phyloP scores from a whole-genome alignment of 768 basidiomycete genomes.

The Rhizopogon vesiculosus region DNA sequence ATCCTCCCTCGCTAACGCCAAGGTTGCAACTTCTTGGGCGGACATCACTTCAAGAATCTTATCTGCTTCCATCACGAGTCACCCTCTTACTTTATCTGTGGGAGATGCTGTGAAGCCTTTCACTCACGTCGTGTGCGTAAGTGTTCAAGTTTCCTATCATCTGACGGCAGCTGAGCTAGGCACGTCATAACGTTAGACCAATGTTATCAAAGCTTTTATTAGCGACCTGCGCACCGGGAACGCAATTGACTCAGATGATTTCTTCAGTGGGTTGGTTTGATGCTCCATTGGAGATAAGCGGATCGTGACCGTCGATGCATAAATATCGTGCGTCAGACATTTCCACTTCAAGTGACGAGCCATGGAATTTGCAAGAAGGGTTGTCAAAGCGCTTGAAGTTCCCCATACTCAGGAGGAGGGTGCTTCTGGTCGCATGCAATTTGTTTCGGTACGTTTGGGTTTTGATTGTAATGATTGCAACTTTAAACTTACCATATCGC shows the following conservation, averaged over 20 bases:
- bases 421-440: constrained; percentile 36
- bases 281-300: constrained; percentile 1
- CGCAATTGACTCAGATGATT: neutral
- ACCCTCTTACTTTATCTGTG: too few relatives aligned
- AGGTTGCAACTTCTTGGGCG: too few relatives aligned
- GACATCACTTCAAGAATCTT: too few relatives aligned
- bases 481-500: constrained; percentile 1
- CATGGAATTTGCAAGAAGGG: constrained; percentile 9
- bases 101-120: too few relatives aligned
- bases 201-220: constrained; percentile 1
- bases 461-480: neutral
- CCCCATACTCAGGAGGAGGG: constrained; percentile 43
- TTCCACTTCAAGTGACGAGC: too few relatives aligned
- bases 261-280: neutral
- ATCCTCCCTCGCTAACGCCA: too few relatives aligned
- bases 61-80: too few relatives aligned
- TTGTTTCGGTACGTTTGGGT: constrained; percentile 38
- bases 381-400: constrained; percentile 37
- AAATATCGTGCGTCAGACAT: neutral
- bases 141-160: neutral
- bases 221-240: neutral
- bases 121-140: too few relatives aligned
- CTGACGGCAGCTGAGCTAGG: neutral
- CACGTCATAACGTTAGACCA: neutral
- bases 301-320: neutral